Base-by-base conservation (phyloP, 2,329 filamentous ascomycete species). In the Teratosphaeria gauchensis region DNA sequence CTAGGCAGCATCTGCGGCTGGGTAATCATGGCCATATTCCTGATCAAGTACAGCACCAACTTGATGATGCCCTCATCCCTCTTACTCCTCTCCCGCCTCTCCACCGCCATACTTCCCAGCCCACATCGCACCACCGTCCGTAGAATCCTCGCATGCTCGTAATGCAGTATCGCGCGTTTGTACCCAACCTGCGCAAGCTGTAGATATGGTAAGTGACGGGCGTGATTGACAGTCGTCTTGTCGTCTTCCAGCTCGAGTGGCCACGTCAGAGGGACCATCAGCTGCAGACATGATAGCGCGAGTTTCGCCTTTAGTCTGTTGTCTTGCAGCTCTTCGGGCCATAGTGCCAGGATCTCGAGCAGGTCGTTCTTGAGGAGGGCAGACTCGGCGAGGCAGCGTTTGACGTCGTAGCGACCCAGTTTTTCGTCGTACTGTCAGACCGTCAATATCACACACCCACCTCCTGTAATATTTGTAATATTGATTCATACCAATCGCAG, bases 221-320 rank as follows among this genome's bases (percentile, higher is more conserved):
- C 88, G 72, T 97, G 90, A 71, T 99, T 97, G 66, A 91, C 79
- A 3, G 91, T 97, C 83, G 94, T 92, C 68, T 88, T 83, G 60
- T 88, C 85, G 62, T 84, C 80, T 60, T 92, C 85, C 65, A 85
- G 83, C 62, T 96, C 90, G 68, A 96, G 81, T 0, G 94, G 92
- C 92, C 92, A 97, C 19, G 94, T 99, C 68, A 99, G 76, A 4
- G 92, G 91, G 1, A 95, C 90, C 69, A 99, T 82, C 54, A 99
- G 78, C 75, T 99, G 92, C 74, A 96, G 78, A 74, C 90, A 95
- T 58, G 90, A 88, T 64, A 97, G 78, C 2, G 90, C 89, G 62
- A 94, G 81, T 69, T 89, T 87, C 28, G 88, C 83, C 75, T 87
- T 90, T 74, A 90, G 82, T 64, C 84, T 87, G 76, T 87, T 88